Base-by-base conservation (phyloP, 768 basidiomycete species). In the Kondoa malvinella region DNA sequence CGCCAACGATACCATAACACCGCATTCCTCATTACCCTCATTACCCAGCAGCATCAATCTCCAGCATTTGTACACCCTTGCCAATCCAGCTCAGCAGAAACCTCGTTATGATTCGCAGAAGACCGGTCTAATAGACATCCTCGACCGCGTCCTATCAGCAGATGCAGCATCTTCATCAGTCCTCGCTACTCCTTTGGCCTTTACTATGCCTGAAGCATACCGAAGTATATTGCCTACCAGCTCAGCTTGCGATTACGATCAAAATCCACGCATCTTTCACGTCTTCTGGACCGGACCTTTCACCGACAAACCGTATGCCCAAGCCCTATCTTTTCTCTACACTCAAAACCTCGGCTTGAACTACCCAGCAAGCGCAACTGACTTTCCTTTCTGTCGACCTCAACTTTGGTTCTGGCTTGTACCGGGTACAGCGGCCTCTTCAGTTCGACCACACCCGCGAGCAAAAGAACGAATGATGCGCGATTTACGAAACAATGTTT, bases 211-310 rank as follows among this genome's bases (percentile, higher is more conserved):
- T 50, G 21, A 8, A 50, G 21, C 12, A 8, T 50, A 50, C 21
- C 40, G 8, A 8, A 8, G 12, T 21, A 8, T 50, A 8, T 21
- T 50, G 8, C 12, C 8, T 50, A 21, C 8, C 8, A 50, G 40
- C 40, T 8, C 40, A 8, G 40, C 40, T 21, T 81, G 85, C 1
- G 96, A 94, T 77, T 88, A 94, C 73, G 81, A 85, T 0, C 86
- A 88, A 71, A 84, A 86, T 73, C 87, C 91, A 4, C 84, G 88
- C 34, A 78, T 96, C 31, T 97, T 92, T 81, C 94, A 97, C 78
- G 94, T 96, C 86, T 97, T 95, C 81, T 97, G 94, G 92, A 88
- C 92, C 0, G 94, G 94, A 0, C 86, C 89, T 0, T 95, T 97
- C 80, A 94, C 92, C 4, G 94, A 97, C 81, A 96, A 96, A 77